phyloP scores from a whole-genome alignment of 495 filamentous ascomycete species.

The Pseudoneurospora amorphoporcata region DNA sequence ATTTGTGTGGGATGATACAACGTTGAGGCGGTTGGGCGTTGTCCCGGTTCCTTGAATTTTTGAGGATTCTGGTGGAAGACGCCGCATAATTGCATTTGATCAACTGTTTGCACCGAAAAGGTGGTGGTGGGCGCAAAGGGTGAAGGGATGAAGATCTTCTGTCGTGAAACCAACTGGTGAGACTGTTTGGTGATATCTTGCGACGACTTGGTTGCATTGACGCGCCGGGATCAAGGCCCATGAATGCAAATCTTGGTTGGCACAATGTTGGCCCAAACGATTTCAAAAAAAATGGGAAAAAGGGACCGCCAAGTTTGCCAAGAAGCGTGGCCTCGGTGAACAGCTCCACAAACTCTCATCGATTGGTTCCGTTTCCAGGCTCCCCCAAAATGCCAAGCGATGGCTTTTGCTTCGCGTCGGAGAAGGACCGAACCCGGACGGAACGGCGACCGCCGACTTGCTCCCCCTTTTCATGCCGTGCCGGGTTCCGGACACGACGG shows the following conservation, averaged over 20 bases:
- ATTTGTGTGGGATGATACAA: not conserved
- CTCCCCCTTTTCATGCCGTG: not conserved
- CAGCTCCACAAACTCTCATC: not conserved
- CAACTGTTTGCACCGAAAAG: not conserved
- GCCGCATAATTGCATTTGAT: no score
- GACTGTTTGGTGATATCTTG: not conserved
- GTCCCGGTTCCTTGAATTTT: not conserved
- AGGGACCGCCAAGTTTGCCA: not conserved
- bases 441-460: not conserved
- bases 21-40: not conserved
- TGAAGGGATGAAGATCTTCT: not conserved
- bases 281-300: not conserved
- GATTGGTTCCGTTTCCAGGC: not conserved
- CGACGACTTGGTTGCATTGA: not conserved
- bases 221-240: not conserved
- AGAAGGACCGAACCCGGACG: not conserved
- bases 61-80: no score
- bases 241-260: not conserved
- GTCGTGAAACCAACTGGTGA: not conserved
- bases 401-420: not conserved
- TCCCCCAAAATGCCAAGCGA: not conserved
- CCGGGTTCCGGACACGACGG: not conserved
- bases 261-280: not conserved
- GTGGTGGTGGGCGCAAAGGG: not conserved
- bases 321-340: not conserved